Evolutionary conservation across 2,329 filamentous ascomycete genomes (phyloP), one percentile per base, ranked within the genome.

Genomic region (Ascochyta viciae-villosae): DNA sequence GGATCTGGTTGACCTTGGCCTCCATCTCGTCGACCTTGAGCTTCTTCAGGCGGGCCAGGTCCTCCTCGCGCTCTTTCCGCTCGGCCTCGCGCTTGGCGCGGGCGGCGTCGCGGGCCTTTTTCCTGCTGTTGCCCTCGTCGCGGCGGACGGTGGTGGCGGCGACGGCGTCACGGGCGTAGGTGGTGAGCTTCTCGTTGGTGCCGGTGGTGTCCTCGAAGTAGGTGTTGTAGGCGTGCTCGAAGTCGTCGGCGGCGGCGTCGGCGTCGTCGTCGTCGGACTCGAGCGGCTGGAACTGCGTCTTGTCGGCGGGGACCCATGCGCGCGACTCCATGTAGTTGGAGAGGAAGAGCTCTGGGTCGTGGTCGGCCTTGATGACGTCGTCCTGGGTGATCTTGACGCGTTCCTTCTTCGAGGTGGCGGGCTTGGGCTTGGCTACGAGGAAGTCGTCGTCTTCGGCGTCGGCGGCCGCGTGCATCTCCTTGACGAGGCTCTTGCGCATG

Each of bases 251-350:
- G 41, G 86, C 83, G 26, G 85, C 83, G 27, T 90, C 86, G 39
- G 91, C 85, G 6, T 87, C 85, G n/a, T 87, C 91, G 47, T 97
- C 92, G 65, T 99, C 95, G 0, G 92, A 96, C 71, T 97, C 92
- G 54, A 99, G 90, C 0, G 93, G 90, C 66, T 93, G 83, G 77
- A 91, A 92, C 38, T 84, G 84, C 22, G 85, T 82, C 38, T 81
- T 82, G 48, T 85, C 86, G 9, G 85, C 84, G 0, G 90, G 86
- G 6, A 94, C 85, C 95, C 95, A 99, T 15, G 93, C 94, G 56
- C 93, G 87, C 7, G 93, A 85, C n/a, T 89, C 85, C 85, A 99
- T 86, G 78, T 96, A 99, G 75, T 97, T 96, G 50, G 91, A 94
- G n/a, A 99, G 80, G 74, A 92, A 99, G 0, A 85, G 89, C 71